Evolutionary conservation across 257 asterid genomes (phyloP).

Genomic region (Ligustrum vulgare): DNA sequence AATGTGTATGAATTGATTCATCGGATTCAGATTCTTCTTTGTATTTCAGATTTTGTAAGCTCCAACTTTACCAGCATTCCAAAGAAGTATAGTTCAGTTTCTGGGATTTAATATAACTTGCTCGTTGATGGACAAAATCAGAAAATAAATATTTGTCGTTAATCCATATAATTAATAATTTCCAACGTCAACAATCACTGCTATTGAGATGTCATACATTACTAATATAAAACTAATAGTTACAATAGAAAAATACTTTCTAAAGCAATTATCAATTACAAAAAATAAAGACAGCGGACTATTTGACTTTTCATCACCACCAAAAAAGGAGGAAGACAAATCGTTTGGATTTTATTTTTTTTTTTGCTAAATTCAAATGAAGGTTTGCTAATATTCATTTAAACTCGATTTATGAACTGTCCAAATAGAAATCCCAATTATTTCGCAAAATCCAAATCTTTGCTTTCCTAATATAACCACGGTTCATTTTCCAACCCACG

Average conservation of each 20-base stretch:
- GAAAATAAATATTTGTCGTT: too few relatives aligned
- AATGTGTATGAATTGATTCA: too few relatives aligned
- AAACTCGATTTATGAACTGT: not conserved
- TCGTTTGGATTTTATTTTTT: not conserved
- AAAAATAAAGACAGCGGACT: not conserved
- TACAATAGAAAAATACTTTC: too few relatives aligned
- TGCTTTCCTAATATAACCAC: too few relatives aligned
- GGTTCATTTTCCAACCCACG: too few relatives aligned
- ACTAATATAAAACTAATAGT: not conserved
- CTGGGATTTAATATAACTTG: slow-evolving; percentile 76
- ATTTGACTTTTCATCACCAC: not conserved
- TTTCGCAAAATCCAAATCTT: too few relatives aligned
- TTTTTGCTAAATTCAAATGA: too few relatives aligned
- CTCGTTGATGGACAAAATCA: slow-evolving; percentile 8
- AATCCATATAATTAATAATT: too few relatives aligned
- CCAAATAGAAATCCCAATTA: too few relatives aligned
- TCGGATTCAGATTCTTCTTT: not conserved
- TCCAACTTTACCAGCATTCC: slow-evolving; percentile 58
- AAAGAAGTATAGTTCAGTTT: slow-evolving; percentile 69
- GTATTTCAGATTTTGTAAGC: slow-evolving; percentile 60
- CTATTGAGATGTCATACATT: too few relatives aligned
- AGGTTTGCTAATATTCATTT: not conserved
- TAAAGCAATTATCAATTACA: not conserved
- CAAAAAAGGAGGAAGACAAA: not conserved
- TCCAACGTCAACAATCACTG: not conserved